phyloP scores from a whole-genome alignment of 2,329 filamentous ascomycete genomes.

The Exophiala spinifera region DNA sequence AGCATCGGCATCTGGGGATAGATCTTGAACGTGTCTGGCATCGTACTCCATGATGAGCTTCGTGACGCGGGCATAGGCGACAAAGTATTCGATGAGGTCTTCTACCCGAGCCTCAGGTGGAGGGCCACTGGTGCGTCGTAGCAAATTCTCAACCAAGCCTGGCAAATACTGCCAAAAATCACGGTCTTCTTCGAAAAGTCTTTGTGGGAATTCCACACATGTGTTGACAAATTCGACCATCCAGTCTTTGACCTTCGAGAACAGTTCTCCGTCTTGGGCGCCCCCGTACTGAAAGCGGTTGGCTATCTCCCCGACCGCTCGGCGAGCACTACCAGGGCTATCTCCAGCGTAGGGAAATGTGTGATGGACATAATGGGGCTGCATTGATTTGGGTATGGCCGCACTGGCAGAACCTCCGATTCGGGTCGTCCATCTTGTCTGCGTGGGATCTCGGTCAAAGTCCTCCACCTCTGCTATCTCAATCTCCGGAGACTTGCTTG shows the following conservation, averaged over 20 bases:
- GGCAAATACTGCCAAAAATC: conserved; percentile 48
- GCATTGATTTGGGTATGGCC: conserved; percentile 4
- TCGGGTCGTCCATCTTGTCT: conserved; percentile 43
- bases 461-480: conserved; percentile 51
- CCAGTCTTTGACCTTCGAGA: conserved; percentile 43
- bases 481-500: conserved; percentile 46
- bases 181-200: conserved; percentile 38
- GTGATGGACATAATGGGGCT: conserved; percentile 19
- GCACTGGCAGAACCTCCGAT: conserved; percentile 27
- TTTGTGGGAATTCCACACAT: conserved; percentile 36
- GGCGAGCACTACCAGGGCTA: conserved; percentile 19
- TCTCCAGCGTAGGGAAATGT: conserved; percentile 24
- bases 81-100: conserved; percentile 42
- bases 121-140: conserved; percentile 35
- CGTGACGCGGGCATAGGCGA: conserved; percentile 39
- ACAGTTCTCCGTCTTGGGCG: conserved; percentile 27
- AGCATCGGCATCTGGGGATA: conserved; percentile 32
- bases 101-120: conserved; percentile 20
- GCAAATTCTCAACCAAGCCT: conserved; percentile 38
- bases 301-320: conserved; percentile 14
- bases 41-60: conserved; percentile 44
- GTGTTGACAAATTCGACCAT: conserved; percentile 38
- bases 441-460: conserved; percentile 45
- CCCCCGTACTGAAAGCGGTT: conserved; percentile 19
- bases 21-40: conserved; percentile 32